Conservation (phyloP, 306 rosid species). For the Trifolium fragiferum region DNA sequence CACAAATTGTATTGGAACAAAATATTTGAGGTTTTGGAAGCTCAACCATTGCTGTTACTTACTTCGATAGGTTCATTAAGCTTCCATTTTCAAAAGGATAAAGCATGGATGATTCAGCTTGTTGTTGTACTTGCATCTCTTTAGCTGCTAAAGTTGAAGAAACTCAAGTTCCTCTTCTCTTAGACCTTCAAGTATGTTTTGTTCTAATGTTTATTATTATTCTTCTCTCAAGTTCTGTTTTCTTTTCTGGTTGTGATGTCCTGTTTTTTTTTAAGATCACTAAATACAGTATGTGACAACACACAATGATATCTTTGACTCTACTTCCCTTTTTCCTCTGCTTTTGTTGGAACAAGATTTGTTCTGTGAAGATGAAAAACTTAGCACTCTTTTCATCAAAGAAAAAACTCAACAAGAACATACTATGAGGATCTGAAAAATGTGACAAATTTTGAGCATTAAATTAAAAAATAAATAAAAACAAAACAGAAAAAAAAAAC, state of each 20-base stretch:
- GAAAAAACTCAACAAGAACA: conserved; percentile 47
- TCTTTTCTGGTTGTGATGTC: background rate
- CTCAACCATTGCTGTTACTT: conserved; percentile 79
- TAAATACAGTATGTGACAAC: conserved; percentile 50
- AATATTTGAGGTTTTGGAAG: no score
- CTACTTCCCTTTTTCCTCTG: conserved; percentile 50
- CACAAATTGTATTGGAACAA: no score
- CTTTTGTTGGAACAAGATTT: conserved; percentile 67
- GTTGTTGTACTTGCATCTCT: conserved; percentile 92
- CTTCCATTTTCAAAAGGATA: conserved; percentile 71
- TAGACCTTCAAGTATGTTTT: conserved; percentile 78
- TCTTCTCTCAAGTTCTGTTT: background rate
- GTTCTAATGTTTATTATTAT: background rate
- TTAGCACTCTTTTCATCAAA: conserved; percentile 64
- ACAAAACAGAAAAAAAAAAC: no score
- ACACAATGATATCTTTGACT: background rate
- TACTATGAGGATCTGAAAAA: conserved; percentile 39
- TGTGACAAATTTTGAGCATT: conserved; percentile 28
- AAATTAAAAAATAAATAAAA: no score
- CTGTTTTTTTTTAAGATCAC: conserved; percentile 56
- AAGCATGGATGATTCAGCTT: conserved; percentile 91
- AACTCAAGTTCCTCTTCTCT: conserved; percentile 85
- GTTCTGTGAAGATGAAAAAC: conserved; percentile 79
- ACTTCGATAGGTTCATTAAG: conserved; percentile 71
- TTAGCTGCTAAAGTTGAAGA: conserved; percentile 97